Evolutionary conservation across 108 stramenopile species (phyloP).

Genomic region (Cylindrotheca closterium): DNA sequence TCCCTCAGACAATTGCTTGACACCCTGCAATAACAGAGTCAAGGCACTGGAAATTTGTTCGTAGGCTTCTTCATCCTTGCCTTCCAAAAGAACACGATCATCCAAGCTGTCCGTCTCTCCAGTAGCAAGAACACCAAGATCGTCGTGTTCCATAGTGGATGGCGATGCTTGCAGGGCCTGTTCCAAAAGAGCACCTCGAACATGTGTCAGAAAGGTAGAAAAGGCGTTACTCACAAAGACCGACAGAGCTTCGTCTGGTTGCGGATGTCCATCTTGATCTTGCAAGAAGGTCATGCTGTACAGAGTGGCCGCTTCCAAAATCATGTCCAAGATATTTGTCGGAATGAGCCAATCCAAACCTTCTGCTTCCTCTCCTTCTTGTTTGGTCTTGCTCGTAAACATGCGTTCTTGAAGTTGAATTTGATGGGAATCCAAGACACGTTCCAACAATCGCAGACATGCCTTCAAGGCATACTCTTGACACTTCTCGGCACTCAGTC

Average conservation of each 20-base stretch:
- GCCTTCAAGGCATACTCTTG: conserved; percentile 63
- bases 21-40: conserved; percentile 54
- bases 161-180: conserved; percentile 19
- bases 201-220: conserved; percentile 61
- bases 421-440: conserved; percentile 52
- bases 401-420: conserved; percentile 47
- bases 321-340: conserved; percentile 61
- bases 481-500: conserved; percentile 38
- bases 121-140: no score
- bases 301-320: conserved; percentile 73
- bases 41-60: conserved; percentile 59
- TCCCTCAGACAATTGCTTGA: conserved; percentile 71
- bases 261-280: neutral
- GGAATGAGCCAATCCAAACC: conserved; percentile 38
- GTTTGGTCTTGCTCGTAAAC: conserved; percentile 2
- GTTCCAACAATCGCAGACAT: conserved; percentile 54
- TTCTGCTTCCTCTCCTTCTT: neutral
- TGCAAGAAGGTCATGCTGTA: conserved; percentile 58
- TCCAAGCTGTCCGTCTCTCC: neutral
- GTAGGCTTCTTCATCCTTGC: conserved; percentile 56
- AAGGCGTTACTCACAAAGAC: conserved; percentile 65
- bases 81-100: conserved; percentile 28
- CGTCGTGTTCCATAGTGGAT: conserved; percentile 4
- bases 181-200: conserved; percentile 50
- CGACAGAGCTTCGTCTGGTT: conserved; percentile 29